These are phyloP conservation scores for Massariosphaeria phaeospora DNA, from an alignment of 495 filamentous ascomycete genomes.

Conservation along the genomic window DNA sequence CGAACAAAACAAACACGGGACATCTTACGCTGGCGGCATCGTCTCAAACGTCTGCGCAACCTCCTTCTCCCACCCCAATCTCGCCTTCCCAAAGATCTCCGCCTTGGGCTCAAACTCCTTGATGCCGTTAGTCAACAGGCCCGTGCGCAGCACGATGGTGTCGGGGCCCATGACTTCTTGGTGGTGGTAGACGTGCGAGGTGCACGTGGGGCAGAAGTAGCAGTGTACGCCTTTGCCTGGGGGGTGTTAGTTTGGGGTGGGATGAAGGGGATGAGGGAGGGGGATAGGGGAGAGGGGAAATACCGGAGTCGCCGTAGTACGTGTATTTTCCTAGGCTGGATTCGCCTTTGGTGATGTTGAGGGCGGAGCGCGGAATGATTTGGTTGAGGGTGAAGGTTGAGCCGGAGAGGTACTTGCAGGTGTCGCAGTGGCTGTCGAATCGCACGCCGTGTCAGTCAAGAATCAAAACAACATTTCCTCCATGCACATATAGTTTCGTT, in stretches of 20 bases:
- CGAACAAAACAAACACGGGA: neutral
- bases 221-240: slow-evolving; percentile 49
- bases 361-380: slow-evolving; percentile 44
- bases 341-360: slow-evolving; percentile 48
- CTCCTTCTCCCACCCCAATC: slow-evolving; percentile 30
- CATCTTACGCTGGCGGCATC: slow-evolving; percentile 27
- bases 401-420: slow-evolving; percentile 49
- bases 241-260: neutral
- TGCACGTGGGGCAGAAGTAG: slow-evolving; percentile 54
- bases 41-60: slow-evolving; percentile 32
- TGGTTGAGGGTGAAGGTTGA: slow-evolving; percentile 49
- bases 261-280: neutral
- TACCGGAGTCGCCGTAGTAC: slow-evolving; percentile 50
- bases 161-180: slow-evolving; percentile 46
- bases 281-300: neutral
- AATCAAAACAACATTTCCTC: slow-evolving; percentile 1
- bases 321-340: slow-evolving; percentile 43
- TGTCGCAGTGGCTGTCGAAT: slow-evolving; percentile 47
- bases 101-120: slow-evolving; percentile 29
- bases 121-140: slow-evolving; percentile 36
- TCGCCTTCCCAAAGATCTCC: slow-evolving; percentile 32
- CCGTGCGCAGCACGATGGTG: slow-evolving; percentile 48
- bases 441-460: neutral
- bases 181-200: slow-evolving; percentile 49
- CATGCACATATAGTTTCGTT: too few relatives aligned